Evolutionary conservation across 2,329 filamentous ascomycete species (phyloP).

Genomic region (Spiromastix sp.): DNA sequence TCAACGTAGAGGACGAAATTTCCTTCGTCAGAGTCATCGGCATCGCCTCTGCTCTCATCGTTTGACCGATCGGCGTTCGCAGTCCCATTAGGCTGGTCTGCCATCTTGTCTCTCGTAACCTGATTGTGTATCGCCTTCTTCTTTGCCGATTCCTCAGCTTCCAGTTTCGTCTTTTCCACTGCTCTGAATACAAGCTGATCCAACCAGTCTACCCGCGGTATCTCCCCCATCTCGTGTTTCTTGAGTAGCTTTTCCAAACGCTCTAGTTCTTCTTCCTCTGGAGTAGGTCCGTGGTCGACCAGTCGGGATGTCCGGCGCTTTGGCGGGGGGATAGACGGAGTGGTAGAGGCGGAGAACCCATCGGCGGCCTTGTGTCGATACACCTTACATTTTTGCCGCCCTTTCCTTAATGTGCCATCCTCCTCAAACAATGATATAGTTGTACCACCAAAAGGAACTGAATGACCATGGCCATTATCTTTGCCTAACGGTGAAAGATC

Average conservation of each 20-base stretch:
- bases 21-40: constrained; percentile 38
- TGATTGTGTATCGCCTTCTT: constrained; percentile 39
- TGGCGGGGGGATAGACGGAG: constrained; percentile 57
- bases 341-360: constrained; percentile 68
- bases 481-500: constrained; percentile 76
- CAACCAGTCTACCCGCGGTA: constrained; percentile 86
- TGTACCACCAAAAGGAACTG: constrained; percentile 87
- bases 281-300: constrained; percentile 39
- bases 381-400: constrained; percentile 80
- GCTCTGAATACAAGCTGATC: constrained; percentile 88
- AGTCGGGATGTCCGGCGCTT: constrained; percentile 42
- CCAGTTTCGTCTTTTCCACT: constrained; percentile 65
- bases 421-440: constrained; percentile 86
- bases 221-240: constrained; percentile 96
- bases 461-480: constrained; percentile 59
- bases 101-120: constrained; percentile 19
- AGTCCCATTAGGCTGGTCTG: constrained; percentile 15
- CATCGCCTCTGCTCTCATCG: constrained; percentile 5
- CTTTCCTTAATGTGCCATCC: constrained; percentile 84
- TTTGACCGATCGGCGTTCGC: background rate
- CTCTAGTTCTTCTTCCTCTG: constrained; percentile 76
- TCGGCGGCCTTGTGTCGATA: constrained; percentile 77
- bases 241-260: constrained; percentile 84
- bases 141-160: constrained; percentile 53
- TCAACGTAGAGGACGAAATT: constrained; percentile 82